phyloP scores from a whole-genome alignment of 345 rosid species.

The Populus tremula region DNA sequence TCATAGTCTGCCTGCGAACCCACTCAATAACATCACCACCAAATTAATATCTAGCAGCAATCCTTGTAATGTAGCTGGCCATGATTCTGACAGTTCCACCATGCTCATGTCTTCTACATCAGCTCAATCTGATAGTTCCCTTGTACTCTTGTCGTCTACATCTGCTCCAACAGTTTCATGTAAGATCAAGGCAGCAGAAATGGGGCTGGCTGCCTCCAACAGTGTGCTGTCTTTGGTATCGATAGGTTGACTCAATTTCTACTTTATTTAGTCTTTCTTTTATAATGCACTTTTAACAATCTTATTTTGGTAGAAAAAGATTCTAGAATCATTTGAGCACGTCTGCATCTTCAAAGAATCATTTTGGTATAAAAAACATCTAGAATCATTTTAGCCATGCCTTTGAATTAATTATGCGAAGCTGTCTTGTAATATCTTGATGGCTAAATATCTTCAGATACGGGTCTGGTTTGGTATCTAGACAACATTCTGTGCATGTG shows the following conservation, averaged over 20 bases:
- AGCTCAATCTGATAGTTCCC: not conserved
- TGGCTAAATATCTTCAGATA: not conserved
- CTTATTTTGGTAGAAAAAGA: conserved; percentile 9
- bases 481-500: not conserved
- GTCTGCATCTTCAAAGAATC: not conserved
- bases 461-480: not conserved
- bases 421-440: not conserved
- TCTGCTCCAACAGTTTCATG: conserved; percentile 4
- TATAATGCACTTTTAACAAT: no score
- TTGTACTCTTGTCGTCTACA: not conserved
- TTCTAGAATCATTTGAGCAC: not conserved
- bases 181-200: conserved; percentile 20
- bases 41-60: conserved; percentile 7
- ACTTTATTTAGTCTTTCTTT: not conserved
- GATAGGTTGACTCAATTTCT: conserved; percentile 30
- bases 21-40: conserved; percentile 14
- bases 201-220: conserved; percentile 14
- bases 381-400: not conserved
- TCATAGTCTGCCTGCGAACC: conserved; percentile 12
- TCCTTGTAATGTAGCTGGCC: conserved; percentile 10
- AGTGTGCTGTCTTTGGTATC: conserved; percentile 24
- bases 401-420: not conserved
- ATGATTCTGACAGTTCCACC: conserved; percentile 19
- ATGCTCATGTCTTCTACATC: conserved; percentile 5
- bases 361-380: not conserved